Evolutionary conservation across 495 filamentous ascomycete genomes (phyloP).

Genomic region (Parmelia sp.): DNA sequence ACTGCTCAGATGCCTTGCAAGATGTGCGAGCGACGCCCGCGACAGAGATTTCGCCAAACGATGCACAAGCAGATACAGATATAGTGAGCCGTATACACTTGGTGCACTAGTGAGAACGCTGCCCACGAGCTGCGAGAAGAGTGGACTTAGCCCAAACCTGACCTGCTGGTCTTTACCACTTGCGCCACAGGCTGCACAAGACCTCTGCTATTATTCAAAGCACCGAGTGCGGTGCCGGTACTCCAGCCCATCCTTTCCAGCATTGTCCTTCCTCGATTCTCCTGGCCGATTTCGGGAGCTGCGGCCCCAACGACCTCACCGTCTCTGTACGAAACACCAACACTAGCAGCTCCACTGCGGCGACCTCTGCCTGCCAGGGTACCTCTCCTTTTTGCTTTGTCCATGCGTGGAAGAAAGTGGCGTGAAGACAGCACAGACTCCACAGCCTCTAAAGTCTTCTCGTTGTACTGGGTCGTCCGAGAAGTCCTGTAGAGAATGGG

Average conservation of each 20-base stretch:
- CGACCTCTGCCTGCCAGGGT: conserved; percentile 21
- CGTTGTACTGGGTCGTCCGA: conserved; percentile 49
- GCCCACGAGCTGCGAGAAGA: neutral
- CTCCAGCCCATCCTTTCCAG: conserved; percentile 98
- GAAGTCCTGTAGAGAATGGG: conserved; percentile 71
- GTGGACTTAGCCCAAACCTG: conserved; percentile 66
- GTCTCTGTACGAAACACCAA: conserved; percentile 59
- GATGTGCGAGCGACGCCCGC: neutral
- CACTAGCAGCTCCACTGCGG: conserved; percentile 36
- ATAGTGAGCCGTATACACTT: conserved; percentile 7
- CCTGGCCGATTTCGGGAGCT: conserved; percentile 75
- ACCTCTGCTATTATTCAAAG: conserved; percentile 69
- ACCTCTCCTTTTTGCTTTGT: conserved; percentile 21
- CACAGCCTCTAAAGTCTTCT: conserved; percentile 38
- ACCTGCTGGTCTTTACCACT: conserved; percentile 76
- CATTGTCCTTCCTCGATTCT: conserved; percentile 82
- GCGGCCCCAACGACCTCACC: conserved; percentile 84
- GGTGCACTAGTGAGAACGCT: conserved; percentile 5
- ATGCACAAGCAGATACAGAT: neutral
- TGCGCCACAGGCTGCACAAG: conserved; percentile 82
- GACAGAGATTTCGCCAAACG: neutral
- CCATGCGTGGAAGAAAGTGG: conserved; percentile 41
- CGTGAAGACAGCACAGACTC: conserved; percentile 35
- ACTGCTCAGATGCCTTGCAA: neutral
- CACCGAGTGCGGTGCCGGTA: conserved; percentile 79